Conservation (phyloP, 352 stramenopile species). For the Pythium scleroteichum region DNA sequence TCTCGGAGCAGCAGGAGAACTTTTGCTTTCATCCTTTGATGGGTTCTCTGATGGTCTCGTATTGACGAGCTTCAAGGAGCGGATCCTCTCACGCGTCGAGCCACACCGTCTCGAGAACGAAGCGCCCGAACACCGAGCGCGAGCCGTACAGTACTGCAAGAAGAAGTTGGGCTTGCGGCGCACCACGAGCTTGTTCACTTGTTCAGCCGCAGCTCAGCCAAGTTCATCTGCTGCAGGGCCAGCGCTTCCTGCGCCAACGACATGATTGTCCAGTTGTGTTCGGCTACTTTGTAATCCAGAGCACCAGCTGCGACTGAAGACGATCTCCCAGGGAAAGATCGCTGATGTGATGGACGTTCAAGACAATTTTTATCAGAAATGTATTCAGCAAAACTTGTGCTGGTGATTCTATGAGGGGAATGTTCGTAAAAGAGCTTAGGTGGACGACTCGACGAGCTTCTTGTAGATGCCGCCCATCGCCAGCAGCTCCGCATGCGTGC, state of each 20-base stretch:
- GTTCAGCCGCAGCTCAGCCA: neutral
- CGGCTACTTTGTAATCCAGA: neutral
- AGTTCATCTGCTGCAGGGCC: neutral
- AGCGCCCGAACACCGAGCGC: no score
- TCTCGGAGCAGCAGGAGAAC: no score
- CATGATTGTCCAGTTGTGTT: neutral
- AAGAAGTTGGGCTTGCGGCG: neutral
- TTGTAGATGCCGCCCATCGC: constrained; percentile 72
- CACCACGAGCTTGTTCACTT: neutral
- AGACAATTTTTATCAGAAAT: no score
- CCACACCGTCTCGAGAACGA: neutral
- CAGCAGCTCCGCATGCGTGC: constrained; percentile 39
- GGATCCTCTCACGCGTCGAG: neutral
- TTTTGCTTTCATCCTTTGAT: no score
- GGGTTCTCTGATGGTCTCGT: no score
- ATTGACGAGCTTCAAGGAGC: no score
- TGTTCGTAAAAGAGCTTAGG: neutral
- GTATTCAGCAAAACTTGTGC: no score
- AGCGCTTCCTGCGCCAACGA: neutral
- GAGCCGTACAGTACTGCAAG: neutral
- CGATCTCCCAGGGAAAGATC: no score
- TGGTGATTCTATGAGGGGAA: neutral
- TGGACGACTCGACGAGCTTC: constrained; percentile 17
- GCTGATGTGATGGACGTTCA: no score
- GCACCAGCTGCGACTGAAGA: neutral